Evolutionary conservation across 352 stramenopile genomes (phyloP), one percentile per base, ranked within the genome.

Genomic region (Phytopythium vexans): DNA sequence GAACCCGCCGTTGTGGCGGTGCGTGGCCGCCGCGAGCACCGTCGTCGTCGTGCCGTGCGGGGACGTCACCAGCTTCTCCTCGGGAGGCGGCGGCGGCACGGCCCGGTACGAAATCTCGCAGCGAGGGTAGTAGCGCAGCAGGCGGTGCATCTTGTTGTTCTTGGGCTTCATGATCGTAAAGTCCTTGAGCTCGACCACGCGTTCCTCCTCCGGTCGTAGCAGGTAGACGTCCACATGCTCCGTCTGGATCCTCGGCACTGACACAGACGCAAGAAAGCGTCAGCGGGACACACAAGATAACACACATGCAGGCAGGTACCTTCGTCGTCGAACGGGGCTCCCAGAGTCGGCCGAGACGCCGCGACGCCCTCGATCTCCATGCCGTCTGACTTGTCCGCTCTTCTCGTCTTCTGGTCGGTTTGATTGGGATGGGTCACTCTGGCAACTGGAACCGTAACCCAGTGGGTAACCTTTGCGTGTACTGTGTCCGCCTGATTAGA

Each of bases 101-200:
- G 78, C 72, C 45, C 75, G 76, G 53, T 92, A 92, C 56, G 73
- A 69, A 56, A 92, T 92, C 61, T 89, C 72, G 33, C 75, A 88
- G 52, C 65, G 75, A 34, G 73, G 68, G 38, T 77, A 88, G 53
- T 81, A 86, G 44, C 71, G 74, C 51, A 90, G 65, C 16, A 92
- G 70, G 3, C 79, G 74, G 47, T 88, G 70, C 69, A 86, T 86
- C 50, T 82, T 80, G 68, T 85, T 85, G 58, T 88, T 86, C 61
- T 87, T 87, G 47, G 82, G 82, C 42, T 89, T 89, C 68, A 88
- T 86, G 66, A 88, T 88, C 34, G 82, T 92, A 42, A 90, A 86
- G 64, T 90, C 77, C 50, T 90, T 87, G 56, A 88, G 71, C 48
- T 83, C 75, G 33, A 86, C 70, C 44, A 72, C 73, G 41, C 79